Conservation (phyloP, 2,329 filamentous ascomycete genomes). For the Sporothrix mexicana region DNA sequence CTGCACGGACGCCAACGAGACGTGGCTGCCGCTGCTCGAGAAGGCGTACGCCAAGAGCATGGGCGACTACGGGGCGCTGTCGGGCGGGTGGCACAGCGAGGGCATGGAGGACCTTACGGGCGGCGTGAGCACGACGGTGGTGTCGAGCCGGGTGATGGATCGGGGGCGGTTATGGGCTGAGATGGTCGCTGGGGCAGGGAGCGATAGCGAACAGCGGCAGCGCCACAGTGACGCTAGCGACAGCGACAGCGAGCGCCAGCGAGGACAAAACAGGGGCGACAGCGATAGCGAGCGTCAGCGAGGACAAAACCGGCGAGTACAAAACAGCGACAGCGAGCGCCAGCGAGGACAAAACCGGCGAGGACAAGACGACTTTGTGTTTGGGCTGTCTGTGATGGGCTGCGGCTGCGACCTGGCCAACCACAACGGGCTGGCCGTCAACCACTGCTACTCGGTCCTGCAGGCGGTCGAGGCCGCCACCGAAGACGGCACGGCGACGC, state of each 20-base stretch:
- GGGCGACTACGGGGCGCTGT: slow-evolving; percentile 71
- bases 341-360: neutral
- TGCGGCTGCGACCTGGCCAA: slow-evolving; percentile 25
- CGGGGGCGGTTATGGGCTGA: slow-evolving; percentile 75
- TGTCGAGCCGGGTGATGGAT: slow-evolving; percentile 63
- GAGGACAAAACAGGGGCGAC: slow-evolving; percentile 43
- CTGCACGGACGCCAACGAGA: slow-evolving; percentile 72
- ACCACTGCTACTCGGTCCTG: slow-evolving; percentile 60
- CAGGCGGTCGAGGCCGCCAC: slow-evolving; percentile 53
- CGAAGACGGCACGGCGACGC: slow-evolving; percentile 47
- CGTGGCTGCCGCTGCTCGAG: slow-evolving; percentile 74
- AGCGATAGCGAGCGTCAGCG: slow-evolving; percentile 52
- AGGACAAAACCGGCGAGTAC: slow-evolving; percentile 43
- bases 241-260: neutral
- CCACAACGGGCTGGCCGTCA: slow-evolving; percentile 42
- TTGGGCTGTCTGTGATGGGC: slow-evolving; percentile 50
- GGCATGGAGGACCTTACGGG: slow-evolving; percentile 59
- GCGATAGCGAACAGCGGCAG: neutral
- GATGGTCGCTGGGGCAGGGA: slow-evolving; percentile 49
- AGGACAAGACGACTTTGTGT: slow-evolving; percentile 66
- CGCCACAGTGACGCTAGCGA: neutral
- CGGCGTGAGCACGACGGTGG: slow-evolving; percentile 62
- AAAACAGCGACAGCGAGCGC: slow-evolving; percentile 58
- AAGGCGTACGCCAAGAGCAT: slow-evolving; percentile 81
- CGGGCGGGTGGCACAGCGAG: slow-evolving; percentile 67